Base-by-base conservation (phyloP, 768 basidiomycete genomes). In the Gelatoporia subvermispora region DNA sequence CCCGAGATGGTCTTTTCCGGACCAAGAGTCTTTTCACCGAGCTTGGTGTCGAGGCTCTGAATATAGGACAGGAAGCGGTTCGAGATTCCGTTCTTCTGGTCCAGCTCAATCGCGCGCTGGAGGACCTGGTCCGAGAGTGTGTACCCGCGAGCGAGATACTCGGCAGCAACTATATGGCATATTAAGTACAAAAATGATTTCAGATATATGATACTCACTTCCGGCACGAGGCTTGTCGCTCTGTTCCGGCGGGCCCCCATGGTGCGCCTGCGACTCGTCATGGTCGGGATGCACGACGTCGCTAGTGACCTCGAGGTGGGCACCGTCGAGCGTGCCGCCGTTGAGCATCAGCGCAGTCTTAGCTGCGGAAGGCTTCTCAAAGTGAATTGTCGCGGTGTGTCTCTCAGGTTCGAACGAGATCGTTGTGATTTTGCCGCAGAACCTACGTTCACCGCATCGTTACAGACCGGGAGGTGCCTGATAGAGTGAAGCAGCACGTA, bases 121-220 rank as follows among this genome's bases (percentile, higher is more conserved):
- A 98, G 73, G 56, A 93, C 77, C 41, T 73, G 62, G 62, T 98
- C 94, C 16, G 83, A 81, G 22, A 98, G 76, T 43, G 61, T 60
- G 69, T 98, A 97, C 1, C 95, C 96, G 60, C 80, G 82, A 1
- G 95, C 92, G 39, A 99, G 79, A 66, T 94, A 92, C 65, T 97
- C 95, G 23, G 95, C 94, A 22, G 88, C 87, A 60, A 96, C 91
- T 82, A 62, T 52, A 49, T 52, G 23, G 3, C 36, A 3, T 21
- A 35, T 25, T 47, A 42, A 48, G 49, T 18, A 24, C 16, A 13
- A 8, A 20, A 18, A 16, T 1, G 13, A 18, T 15, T 22, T 37
- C 36, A 18, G n/a, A 13, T 34, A 17, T 1, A 36, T n/a, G 16
- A 1, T 5, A 68, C 83, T 58, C 57, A 88, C 87, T 90, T 39